phyloP scores from a whole-genome alignment of 345 rosid species.

The Nasturtium officinale region DNA sequence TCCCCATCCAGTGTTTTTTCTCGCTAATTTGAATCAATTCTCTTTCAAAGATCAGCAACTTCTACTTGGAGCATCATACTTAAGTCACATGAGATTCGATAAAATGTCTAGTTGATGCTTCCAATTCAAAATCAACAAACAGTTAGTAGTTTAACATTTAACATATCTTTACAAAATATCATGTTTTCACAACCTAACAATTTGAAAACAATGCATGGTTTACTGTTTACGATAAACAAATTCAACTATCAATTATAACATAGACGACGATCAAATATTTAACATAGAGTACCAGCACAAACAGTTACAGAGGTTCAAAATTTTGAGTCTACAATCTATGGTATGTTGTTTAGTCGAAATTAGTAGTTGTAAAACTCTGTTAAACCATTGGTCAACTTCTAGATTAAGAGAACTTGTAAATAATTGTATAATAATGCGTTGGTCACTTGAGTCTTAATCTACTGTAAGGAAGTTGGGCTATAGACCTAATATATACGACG shows the following conservation, averaged over 20 bases:
- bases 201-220: not conserved
- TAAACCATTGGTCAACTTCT: slow-evolving; percentile 3
- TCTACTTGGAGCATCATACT: not conserved
- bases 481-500: not conserved
- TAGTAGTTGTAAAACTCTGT: not conserved
- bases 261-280: not conserved
- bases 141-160: not conserved
- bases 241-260: not conserved
- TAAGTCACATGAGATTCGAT: not conserved
- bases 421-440: not conserved
- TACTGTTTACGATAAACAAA: not conserved
- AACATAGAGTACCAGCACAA: not conserved
- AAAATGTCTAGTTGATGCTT: not conserved
- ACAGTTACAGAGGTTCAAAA: not conserved
- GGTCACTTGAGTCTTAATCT: not conserved
- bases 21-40: not conserved
- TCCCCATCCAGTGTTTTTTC: not conserved
- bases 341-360: not conserved
- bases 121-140: not conserved
- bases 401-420: not conserved
- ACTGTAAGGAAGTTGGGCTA: not conserved
- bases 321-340: not conserved
- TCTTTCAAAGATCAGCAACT: not conserved
- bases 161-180: not conserved
- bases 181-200: not conserved